Conservation (phyloP, 306 rosid species). For the Castanopsis chinensis region DNA sequence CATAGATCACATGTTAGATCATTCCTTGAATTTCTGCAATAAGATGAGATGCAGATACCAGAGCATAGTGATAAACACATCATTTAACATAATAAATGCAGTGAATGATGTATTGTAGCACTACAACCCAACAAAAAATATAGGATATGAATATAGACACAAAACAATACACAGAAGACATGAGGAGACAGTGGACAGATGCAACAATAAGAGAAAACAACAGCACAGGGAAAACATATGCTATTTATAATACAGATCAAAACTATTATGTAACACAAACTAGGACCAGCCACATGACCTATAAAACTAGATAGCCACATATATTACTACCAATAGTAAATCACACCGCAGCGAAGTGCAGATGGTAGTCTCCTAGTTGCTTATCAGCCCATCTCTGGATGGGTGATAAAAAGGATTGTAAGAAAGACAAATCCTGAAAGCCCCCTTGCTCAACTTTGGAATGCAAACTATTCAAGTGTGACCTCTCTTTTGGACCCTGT, state of each 20-base stretch:
- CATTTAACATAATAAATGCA: neutral
- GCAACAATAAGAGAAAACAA: neutral
- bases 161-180: neutral
- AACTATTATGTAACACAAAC: neutral
- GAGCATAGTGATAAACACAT: neutral
- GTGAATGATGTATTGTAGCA: neutral
- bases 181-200: neutral
- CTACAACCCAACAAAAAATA: neutral
- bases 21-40: neutral
- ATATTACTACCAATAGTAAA: constrained; percentile 18
- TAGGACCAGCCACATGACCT: neutral
- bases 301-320: neutral
- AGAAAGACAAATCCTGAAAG: constrained; percentile 64
- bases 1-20: neutral
- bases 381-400: constrained; percentile 84
- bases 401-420: constrained; percentile 82
- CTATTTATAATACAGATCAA: neutral
- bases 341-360: constrained; percentile 81
- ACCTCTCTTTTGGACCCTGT: constrained; percentile 89
- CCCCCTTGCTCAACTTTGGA: constrained; percentile 61
- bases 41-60: neutral
- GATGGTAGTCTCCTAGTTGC: constrained; percentile 92
- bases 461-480: constrained; percentile 74
- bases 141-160: neutral
- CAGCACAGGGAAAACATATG: neutral